phyloP scores from a whole-genome alignment of 2,329 filamentous ascomycete species.

The Diplodia seriata region DNA sequence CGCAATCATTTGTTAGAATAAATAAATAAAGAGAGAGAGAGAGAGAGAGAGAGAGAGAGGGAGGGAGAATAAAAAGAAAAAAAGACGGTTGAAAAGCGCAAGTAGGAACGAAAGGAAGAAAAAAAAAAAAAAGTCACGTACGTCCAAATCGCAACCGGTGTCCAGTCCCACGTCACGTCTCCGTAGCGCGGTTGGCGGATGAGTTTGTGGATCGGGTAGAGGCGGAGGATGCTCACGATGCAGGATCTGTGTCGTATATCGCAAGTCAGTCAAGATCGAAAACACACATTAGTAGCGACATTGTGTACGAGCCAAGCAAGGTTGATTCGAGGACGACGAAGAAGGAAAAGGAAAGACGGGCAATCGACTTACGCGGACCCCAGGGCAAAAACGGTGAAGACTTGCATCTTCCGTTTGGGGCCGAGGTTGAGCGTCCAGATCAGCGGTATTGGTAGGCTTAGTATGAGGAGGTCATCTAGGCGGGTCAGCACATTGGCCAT shows the following conservation, averaged over 20 bases:
- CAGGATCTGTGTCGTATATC: neutral
- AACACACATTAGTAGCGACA: neutral
- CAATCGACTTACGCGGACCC: conserved; percentile 1
- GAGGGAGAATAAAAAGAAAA: neutral
- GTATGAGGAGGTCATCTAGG: conserved; percentile 23
- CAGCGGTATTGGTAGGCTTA: conserved; percentile 16
- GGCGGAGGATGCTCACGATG: conserved; percentile 16
- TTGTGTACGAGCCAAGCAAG: neutral
- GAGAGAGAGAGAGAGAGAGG: neutral
- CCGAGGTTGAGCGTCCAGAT: conserved; percentile 19
- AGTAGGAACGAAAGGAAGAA: too few relatives aligned
- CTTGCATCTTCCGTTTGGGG: neutral
- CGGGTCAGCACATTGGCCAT: neutral
- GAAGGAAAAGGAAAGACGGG: too few relatives aligned
- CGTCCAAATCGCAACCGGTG: conserved; percentile 19
- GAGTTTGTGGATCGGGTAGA: conserved; percentile 12
- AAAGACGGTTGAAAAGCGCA: too few relatives aligned
- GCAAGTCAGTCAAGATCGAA: too few relatives aligned
- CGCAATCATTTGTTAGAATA: too few relatives aligned
- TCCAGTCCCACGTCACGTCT: conserved; percentile 18
- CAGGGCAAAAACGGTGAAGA: neutral
- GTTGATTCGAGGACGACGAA: neutral
- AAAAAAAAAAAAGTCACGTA: neutral
- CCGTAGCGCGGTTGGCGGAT: conserved; percentile 10
- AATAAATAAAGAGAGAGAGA: neutral